These are phyloP conservation scores for Sinapis alba DNA, from an alignment of 441 rosid genomes.

Conservation along the genomic window DNA sequence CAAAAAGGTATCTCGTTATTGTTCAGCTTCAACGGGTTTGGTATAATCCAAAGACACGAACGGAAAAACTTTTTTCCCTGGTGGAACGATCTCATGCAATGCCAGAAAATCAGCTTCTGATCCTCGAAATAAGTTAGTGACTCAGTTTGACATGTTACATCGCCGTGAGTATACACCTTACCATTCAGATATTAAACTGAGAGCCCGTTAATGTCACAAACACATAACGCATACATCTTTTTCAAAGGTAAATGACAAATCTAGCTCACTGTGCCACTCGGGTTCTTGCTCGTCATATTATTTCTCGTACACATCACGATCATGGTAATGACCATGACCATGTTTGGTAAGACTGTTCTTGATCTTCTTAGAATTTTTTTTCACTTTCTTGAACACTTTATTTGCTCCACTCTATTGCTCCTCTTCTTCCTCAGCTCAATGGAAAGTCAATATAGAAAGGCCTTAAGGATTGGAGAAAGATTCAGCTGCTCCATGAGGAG, in stretches of 20 bases:
- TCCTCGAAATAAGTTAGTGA: too few relatives aligned
- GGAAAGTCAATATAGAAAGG: too few relatives aligned
- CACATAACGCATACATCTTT: neutral
- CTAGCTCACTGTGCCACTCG: neutral
- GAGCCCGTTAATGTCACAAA: neutral
- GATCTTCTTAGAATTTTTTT: neutral
- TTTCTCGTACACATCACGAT: neutral
- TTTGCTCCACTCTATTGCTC: neutral
- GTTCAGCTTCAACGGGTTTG: neutral
- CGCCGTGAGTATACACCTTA: neutral
- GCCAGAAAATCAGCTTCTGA: neutral
- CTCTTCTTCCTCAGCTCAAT: neutral
- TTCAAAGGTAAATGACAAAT: neutral
- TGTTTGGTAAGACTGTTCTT: neutral
- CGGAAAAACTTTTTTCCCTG: neutral
- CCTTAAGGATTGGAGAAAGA: too few relatives aligned
- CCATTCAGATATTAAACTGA: neutral
- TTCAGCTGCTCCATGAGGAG: too few relatives aligned
- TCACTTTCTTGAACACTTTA: neutral
- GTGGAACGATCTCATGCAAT: neutral
- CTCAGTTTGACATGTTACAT: too few relatives aligned
- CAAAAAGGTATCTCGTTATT: neutral
- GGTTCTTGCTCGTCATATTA: neutral
- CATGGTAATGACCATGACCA: neutral
- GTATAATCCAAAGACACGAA: neutral